phyloP scores from a whole-genome alignment of 345 rosid genomes.

The Reutealis trisperma region DNA sequence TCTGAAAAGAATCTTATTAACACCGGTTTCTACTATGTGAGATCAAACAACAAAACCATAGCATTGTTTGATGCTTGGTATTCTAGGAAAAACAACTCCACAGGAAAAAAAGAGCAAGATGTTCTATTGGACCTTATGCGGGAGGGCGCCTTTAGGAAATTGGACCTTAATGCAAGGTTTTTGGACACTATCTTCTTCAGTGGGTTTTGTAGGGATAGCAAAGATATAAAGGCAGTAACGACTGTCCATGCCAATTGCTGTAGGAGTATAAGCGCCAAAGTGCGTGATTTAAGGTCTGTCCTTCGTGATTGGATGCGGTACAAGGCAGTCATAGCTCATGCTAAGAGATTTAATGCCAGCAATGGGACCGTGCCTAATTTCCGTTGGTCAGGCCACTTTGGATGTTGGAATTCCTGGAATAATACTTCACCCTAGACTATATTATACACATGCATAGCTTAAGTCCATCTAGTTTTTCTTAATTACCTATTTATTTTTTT shows the following conservation, averaged over 20 bases:
- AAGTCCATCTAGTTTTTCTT: neutral
- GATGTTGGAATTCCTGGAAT: conserved; percentile 24
- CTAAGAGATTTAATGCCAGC: neutral
- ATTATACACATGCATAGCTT: too few species aligned
- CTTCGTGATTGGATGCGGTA: conserved; percentile 28
- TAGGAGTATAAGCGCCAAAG: conserved; percentile 28
- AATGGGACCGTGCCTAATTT: neutral
- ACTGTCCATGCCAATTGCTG: conserved; percentile 37
- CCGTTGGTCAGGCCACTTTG: conserved; percentile 22
- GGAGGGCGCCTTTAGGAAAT: neutral
- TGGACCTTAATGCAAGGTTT: conserved; percentile 19
- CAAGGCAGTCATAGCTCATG: neutral
- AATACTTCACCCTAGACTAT: neutral
- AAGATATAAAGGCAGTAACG: conserved; percentile 8
- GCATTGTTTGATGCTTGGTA: conserved; percentile 29
- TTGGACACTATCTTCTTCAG: conserved; percentile 25
- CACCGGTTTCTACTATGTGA: conserved; percentile 26
- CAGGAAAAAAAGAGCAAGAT: conserved; percentile 33
- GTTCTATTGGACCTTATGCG: conserved; percentile 8
- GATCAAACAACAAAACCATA: conserved; percentile 34
- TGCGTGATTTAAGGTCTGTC: conserved; percentile 18
- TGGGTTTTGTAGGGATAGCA: conserved; percentile 31
- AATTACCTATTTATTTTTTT: neutral
- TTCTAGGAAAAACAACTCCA: conserved; percentile 19
- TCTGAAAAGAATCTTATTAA: conserved; percentile 21